These are phyloP conservation scores for Miscanthus lutarioriparius DNA, from an alignment of 176 grass and related monocot species.

Conservation along the genomic window DNA sequence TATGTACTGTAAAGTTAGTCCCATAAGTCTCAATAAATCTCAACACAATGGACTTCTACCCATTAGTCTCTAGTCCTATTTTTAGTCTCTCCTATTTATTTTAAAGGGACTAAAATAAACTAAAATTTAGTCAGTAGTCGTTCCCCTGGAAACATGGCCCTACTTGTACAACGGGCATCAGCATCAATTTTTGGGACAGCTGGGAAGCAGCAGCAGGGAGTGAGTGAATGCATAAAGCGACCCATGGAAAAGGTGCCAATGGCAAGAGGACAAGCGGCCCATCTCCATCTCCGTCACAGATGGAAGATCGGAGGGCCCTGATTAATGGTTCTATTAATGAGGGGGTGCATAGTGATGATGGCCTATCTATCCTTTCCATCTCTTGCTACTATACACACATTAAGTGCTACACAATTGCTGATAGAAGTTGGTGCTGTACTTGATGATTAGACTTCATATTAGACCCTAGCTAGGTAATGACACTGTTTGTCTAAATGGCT, in stretches of 20 bases:
- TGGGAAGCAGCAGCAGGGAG: not conserved
- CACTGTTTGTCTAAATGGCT: too few species aligned
- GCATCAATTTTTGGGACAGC: not conserved
- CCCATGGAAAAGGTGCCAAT: slow-evolving; percentile 4
- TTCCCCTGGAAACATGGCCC: too few species aligned
- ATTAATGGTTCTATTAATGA: slow-evolving; percentile 34
- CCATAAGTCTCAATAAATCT: too few species aligned
- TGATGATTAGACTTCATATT: not conserved
- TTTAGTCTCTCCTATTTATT: too few species aligned
- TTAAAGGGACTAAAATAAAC: too few species aligned
- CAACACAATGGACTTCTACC: too few species aligned
- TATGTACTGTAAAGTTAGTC: too few species aligned
- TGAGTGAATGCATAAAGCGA: slow-evolving; percentile 45
- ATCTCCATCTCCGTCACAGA: slow-evolving; percentile 23
- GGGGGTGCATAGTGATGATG: not conserved
- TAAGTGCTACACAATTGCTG: not conserved
- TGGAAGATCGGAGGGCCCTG: slow-evolving; percentile 14
- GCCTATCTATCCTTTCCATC: not conserved
- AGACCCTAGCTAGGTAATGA: too few species aligned
- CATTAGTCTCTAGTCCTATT: too few species aligned
- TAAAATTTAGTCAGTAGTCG: too few species aligned
- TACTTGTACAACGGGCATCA: not conserved
- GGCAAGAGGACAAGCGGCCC: not conserved
- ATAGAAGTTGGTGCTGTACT: not conserved
- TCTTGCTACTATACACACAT: not conserved